Percentiles rank a stretch among this genome's conserved stretches.
Evolutionary conservation across 2,329 filamentous ascomycete genomes (phyloP).

Genomic region (Cladophialophora psammophila): DNA sequence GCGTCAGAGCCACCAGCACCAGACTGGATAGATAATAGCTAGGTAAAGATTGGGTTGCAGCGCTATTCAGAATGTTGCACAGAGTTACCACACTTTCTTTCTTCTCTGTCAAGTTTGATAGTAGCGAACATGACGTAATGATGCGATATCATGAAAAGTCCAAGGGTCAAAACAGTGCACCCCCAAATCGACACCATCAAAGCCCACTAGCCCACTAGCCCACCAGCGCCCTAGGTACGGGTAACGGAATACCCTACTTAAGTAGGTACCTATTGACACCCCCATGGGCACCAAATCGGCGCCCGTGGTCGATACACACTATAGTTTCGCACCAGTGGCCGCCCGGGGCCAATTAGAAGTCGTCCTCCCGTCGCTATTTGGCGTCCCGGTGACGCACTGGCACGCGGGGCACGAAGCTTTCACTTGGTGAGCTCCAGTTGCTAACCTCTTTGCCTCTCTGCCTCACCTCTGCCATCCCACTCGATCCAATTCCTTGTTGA

Average conservation of each 20-base stretch:
- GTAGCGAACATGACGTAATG: too few species aligned
- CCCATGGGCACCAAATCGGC: neutral
- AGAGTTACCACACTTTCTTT: neutral
- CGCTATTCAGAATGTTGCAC: neutral
- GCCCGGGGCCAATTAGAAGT: neutral
- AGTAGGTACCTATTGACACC: neutral
- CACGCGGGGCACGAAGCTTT: constrained; percentile 6
- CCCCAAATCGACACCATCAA: too few species aligned
- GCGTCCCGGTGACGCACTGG: constrained; percentile 4
- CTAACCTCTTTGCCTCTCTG: neutral
- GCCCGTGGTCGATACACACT: neutral
- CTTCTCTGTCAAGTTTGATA: neutral
- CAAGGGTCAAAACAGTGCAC: too few species aligned
- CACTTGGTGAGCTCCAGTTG: neutral
- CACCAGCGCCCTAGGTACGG: neutral
- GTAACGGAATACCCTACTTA: neutral
- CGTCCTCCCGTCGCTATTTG: neutral
- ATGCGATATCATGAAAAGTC: too few species aligned
- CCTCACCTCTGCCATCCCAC: constrained; percentile 10
- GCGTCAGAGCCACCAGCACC: neutral
- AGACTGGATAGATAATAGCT: neutral
- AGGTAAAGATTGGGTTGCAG: neutral
- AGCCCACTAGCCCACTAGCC: too few species aligned
- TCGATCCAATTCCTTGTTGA: constrained; percentile 9
- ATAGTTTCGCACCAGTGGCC: neutral